Evolutionary conservation across 306 rosid species (phyloP), one percentile per base, ranked within the genome.

Genomic region (Castanea mollissima): DNA sequence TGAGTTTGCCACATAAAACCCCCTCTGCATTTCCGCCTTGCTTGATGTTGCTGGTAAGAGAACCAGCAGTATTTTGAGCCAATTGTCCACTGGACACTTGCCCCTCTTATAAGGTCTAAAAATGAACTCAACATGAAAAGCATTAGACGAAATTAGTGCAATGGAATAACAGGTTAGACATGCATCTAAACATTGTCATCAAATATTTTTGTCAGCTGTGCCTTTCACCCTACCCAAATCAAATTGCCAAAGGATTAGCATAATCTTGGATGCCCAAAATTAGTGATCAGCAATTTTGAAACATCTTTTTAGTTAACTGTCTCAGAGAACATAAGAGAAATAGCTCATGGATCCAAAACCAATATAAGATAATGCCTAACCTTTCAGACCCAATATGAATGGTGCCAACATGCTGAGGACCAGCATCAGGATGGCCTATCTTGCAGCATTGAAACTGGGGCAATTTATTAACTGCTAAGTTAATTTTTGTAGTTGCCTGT

Each of bases 361-460:
- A 64, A 41, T 18, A 60, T 72, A 20, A 64, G 80, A 74, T 69
- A 63, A 46, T 3, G 55, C 35, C 79, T 52, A 77, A 93, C 98
- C 96, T 93, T 84, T 95, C 98, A 27, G 97, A 87, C 83, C 96
- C 99, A 56, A 95, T 95, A 85, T 95, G 99, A 81, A 91, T 93
- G 59, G 98, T 92, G 65, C 96, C 98, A 68, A 76, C 74, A 83
- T 93, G 99, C 89, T 93, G 97, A 29, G 97, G 96, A 75, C 94
- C 96, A 74, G 88, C 84, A 38, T 86, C 80, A 70, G 91, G 90
- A 81, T 85, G 84, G 64, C 85, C 55, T 71, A 77, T 58, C 73
- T 91, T 89, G 84, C 96, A 95, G 81, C 96, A 83, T 35, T 59
- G 63, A 80, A 95, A 95, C 73, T 91, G 87, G 77, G 99, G 99